Evolutionary conservation across 495 filamentous ascomycete species (phyloP), one percentile per base, ranked within the genome.

Genomic region (Podospora comata): DNA sequence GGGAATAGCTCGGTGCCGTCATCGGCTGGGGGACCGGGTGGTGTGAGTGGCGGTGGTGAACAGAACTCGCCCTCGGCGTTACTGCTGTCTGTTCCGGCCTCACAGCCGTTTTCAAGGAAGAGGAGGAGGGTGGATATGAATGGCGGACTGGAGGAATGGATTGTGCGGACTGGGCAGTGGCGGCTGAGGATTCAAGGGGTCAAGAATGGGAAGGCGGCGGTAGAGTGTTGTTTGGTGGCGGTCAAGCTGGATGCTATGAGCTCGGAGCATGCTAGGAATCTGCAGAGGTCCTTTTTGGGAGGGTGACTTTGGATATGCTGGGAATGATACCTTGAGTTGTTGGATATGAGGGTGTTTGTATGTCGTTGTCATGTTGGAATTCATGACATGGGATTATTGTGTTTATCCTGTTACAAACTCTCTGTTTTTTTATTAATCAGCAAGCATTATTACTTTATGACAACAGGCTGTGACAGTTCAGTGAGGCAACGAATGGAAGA

Each of bases 151-250:
- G 74, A 76, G 15, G 85, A 87, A 56, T 97, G 91, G 92, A 80
- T 93, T 30, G 83, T 97, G 15, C 86, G 83, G 60, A 89, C 81
- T 19, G 93, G 90, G 1, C 93, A 94, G 79, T 98, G 93, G 92
- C 80, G 92, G 63, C 69, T 97, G 65, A 81, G 87, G 19, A 88
- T 97, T 26, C 89, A 91, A 70, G 79, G 77, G 16, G 76, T 68
- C 39, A 82, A 77, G 69, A 77, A 80, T 69, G 78, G 78, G 70
- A 82, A 85, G 77, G 71, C 82, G 74, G 87, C 86, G 66, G 84
- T 94, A 11, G 83, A 86, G 74, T 86, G 84, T 65, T 84, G 93
- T 60, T 78, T 98, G 34, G 82, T 89, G 15, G 92, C 89, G 4
- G 92, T 96, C 18, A 94, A 93, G 78, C 65, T 98, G 53, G 91